phyloP scores from a whole-genome alignment of 306 rosid genomes.

The Sicyos baderoa region DNA sequence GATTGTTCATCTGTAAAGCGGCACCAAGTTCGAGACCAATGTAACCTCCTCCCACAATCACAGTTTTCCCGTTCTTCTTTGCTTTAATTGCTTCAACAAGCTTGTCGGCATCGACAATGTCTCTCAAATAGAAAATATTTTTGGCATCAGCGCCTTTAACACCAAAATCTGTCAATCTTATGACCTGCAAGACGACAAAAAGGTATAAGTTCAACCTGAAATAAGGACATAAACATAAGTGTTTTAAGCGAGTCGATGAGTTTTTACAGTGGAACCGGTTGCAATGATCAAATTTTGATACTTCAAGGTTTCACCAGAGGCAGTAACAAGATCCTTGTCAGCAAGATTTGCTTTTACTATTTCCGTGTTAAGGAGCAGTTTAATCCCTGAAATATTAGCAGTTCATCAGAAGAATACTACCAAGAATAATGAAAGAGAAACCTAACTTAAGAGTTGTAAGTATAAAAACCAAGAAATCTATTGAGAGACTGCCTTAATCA shows the following conservation, averaged over 20 bases:
- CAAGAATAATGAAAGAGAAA: constrained; percentile 10
- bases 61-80: constrained; percentile 79
- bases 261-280: constrained; percentile 82
- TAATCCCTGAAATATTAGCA: constrained; percentile 58
- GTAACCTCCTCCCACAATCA: constrained; percentile 96
- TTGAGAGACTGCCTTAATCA: neutral
- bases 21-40: constrained; percentile 95
- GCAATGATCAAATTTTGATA: constrained; percentile 71
- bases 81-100: constrained; percentile 57
- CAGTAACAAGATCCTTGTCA: constrained; percentile 54
- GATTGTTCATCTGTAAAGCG: constrained; percentile 57
- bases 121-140: constrained; percentile 88
- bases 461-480: neutral
- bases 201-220: constrained; percentile 11
- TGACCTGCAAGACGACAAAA: constrained; percentile 36
- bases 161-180: constrained; percentile 74
- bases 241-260: constrained; percentile 10
- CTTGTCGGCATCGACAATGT: constrained; percentile 81
- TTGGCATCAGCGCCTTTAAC: constrained; percentile 95
- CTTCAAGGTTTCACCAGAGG: constrained; percentile 56
- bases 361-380: constrained; percentile 72
- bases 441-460: neutral
- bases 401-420: constrained; percentile 18
- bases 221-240: constrained; percentile 13
- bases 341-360: constrained; percentile 74